Percentiles rank a stretch among this genome's conserved stretches.
These are phyloP conservation scores for Glomus cerebriforme DNA, from an alignment of 192 early-diverging fungal species.

Conservation along the genomic window DNA sequence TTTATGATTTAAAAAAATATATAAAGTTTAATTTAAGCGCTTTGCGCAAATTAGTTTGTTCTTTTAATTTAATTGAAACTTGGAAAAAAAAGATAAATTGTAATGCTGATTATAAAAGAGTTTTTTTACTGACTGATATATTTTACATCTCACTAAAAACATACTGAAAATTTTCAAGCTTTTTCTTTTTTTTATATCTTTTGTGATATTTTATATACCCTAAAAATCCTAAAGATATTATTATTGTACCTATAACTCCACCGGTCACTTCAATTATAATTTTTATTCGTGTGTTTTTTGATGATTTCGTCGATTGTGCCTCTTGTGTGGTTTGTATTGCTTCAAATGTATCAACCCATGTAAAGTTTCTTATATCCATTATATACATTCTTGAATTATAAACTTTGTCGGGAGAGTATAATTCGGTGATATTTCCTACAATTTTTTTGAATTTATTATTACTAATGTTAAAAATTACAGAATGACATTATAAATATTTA, in stretches of 20 bases:
- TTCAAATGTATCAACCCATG: neutral
- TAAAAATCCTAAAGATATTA: neutral
- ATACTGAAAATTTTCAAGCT: too few species aligned
- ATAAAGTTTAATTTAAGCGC: too few species aligned
- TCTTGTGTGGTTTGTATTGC: neutral
- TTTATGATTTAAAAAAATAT: too few species aligned
- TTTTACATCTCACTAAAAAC: too few species aligned
- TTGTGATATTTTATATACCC: neutral
- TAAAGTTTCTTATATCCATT: neutral
- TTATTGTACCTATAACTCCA: neutral
- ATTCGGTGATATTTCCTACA: neutral
- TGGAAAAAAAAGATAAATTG: too few species aligned
- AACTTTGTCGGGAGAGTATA: neutral
- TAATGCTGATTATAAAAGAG: too few species aligned
- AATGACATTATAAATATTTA: neutral
- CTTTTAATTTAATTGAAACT: too few species aligned
- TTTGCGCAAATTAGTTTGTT: too few species aligned
- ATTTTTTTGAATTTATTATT: neutral
- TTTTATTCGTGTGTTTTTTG: neutral
- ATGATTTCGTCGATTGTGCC: neutral
- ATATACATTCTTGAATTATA: neutral
- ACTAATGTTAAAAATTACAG: neutral
- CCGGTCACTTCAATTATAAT: neutral
- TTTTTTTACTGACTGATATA: too few species aligned
- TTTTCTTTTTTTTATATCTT: too few species aligned